A percentile compares a stretch with the other conserved stretches of the same genome.
These are phyloP conservation scores for Malassezia furfur DNA, from an alignment of 1,284 basidiomycete genomes.

Conservation along the genomic window DNA sequence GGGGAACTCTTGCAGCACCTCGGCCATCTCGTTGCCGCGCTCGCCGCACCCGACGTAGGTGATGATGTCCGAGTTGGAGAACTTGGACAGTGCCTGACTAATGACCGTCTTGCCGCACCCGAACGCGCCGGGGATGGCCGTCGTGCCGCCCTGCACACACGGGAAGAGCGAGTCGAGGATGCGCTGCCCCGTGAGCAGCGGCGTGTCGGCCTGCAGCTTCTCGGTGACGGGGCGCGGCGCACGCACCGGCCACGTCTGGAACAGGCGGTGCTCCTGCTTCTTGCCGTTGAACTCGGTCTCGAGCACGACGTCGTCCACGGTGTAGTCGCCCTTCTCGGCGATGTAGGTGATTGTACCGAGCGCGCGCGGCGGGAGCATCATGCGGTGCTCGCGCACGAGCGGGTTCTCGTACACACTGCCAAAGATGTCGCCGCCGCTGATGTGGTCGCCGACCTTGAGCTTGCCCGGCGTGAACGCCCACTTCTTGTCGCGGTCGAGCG, in stretches of 20 bases:
- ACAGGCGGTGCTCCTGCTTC: conserved; percentile 83
- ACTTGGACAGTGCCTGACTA: conserved; percentile 77
- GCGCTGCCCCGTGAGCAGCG: conserved; percentile 89
- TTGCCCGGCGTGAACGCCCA: conserved; percentile 92
- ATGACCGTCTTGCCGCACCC: conserved; percentile 60
- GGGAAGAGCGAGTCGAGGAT: conserved; percentile 96
- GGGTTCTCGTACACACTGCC: conserved; percentile 95
- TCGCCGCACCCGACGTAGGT: conserved; percentile 89
- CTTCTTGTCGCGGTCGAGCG: conserved; percentile 73
- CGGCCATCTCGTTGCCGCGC: conserved; percentile 74
- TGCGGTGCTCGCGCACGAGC: conserved; percentile 88
- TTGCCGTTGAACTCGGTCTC: conserved; percentile 98
- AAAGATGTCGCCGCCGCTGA: conserved; percentile 92
- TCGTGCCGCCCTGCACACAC: conserved; percentile 97
- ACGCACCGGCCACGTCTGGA: conserved; percentile 98
- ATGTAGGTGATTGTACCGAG: conserved; percentile 89
- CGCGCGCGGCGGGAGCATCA: conserved; percentile 86
- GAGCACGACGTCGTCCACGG: conserved; percentile 82
- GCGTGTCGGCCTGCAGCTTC: conserved; percentile 85
- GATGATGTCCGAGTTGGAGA: conserved; percentile 98
- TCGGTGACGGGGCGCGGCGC: conserved; percentile 89
- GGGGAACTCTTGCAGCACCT: conserved; percentile 93
- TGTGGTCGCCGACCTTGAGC: conserved; percentile 73
- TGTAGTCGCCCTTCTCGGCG: conserved; percentile 87
- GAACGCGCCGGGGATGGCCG: conserved; percentile 97